Evolutionary conservation across 1,284 basidiomycete genomes (phyloP).

Genomic region (Sporisorium exsertum): DNA sequence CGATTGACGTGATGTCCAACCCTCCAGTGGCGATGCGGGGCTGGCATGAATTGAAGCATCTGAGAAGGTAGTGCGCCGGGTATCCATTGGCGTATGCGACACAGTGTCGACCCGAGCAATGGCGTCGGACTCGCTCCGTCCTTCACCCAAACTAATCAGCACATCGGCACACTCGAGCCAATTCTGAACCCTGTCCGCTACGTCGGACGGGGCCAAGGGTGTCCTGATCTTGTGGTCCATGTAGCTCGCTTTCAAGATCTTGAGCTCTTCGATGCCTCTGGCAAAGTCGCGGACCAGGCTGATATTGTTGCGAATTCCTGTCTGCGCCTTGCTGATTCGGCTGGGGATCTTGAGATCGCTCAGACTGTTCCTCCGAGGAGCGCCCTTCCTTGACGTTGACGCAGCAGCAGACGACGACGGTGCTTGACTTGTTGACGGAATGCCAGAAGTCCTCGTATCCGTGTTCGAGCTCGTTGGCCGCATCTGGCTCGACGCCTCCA

Average conservation of each 20-base stretch:
- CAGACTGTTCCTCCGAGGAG: constrained; percentile 49
- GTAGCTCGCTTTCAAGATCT: constrained; percentile 46
- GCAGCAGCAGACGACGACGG: constrained; percentile 4
- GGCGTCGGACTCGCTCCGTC: constrained; percentile 45
- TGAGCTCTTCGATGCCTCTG: constrained; percentile 58
- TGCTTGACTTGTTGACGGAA: constrained; percentile 1
- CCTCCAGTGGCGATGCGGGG: constrained; percentile 30
- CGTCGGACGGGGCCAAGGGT: neutral
- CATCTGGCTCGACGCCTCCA: neutral
- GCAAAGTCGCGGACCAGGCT: constrained; percentile 56
- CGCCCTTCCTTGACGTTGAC: constrained; percentile 7
- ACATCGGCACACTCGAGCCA: constrained; percentile 63
- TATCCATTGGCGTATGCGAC: constrained; percentile 36
- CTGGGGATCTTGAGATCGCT: constrained; percentile 59
- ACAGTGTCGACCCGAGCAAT: constrained; percentile 44
- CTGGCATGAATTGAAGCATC: constrained; percentile 16
- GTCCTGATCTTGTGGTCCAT: constrained; percentile 21
- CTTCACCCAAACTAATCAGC: constrained; percentile 54
- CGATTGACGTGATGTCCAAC: constrained; percentile 8
- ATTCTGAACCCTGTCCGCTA: constrained; percentile 21
- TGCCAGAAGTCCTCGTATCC: constrained; percentile 5
- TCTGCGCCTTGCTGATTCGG: constrained; percentile 58
- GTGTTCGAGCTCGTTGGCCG: neutral
- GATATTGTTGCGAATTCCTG: constrained; percentile 52
- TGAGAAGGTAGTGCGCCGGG: constrained; percentile 22